Evolutionary conservation across 2,329 filamentous ascomycete species (phyloP), one percentile per base, ranked within the genome.

Genomic region (Hypoxylon sp.): DNA sequence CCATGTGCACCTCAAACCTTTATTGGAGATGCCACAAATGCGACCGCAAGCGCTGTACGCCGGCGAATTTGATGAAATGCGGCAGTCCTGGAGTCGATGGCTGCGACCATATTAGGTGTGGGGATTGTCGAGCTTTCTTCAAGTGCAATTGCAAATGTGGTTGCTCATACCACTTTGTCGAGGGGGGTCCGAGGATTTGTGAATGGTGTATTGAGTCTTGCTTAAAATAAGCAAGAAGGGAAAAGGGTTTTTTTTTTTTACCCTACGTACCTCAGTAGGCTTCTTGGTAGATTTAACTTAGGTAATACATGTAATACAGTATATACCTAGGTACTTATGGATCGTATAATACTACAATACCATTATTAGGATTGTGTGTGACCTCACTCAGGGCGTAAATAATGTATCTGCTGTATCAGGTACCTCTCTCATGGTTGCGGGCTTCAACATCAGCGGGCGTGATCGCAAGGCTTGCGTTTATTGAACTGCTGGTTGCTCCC

Each of bases 11-110:
- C 47, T 8, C 47, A 47, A 2, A 26, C 22, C 33, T 70, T 1
- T 31, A 37, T 11, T 74, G 72, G 71, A 61, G 29, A 4, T 75
- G 73, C 35, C 64, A 67, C 29, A 5, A 14, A 0, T 75, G 73
- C 35, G 14, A 10, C 0, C 24, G 37, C 0, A 13, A 33, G 10
- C 47, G 53, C 17, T 47, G 37, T 2, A 67, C 70, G 0, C 58
- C 57, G 8, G 57, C 55, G 3, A n/a, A 24, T 17, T 47, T 54
- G 13, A 67, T 70, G 67, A 52, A 48, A 9, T 74, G 73, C 35
- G 44, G 9, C 3, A 35, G 50, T 1, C 19, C 42, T 3, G 54
- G 54, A 29, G 29, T 35, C 14, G 8, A 2, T 2, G 65, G 52
- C 0, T 75, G 73, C 42, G 47, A 57, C 6, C 70, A 74, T 44